These are phyloP conservation scores for Rhizomucor miehei DNA, from an alignment of 371 early-diverging fungal genomes.

Conservation along the genomic window DNA sequence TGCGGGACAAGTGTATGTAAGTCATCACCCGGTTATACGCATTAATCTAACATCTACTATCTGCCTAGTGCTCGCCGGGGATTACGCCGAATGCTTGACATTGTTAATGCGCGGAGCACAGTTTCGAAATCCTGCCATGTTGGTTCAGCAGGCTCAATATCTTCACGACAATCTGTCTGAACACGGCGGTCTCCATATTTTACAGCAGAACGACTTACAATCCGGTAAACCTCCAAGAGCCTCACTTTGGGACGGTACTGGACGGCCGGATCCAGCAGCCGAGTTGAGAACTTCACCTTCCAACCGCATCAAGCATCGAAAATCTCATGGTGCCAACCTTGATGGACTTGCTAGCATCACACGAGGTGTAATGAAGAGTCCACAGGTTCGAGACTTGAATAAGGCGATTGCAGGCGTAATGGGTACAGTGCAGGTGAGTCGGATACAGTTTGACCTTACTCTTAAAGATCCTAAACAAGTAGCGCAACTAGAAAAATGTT, in stretches of 20 bases:
- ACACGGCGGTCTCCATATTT: conserved; percentile 53
- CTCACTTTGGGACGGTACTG: conserved; percentile 27
- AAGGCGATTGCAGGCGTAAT: conserved; percentile 61
- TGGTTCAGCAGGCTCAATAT: conserved; percentile 67
- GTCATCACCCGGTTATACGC: not conserved
- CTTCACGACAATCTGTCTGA: conserved; percentile 51
- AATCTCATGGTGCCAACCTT: conserved; percentile 21
- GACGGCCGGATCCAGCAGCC: not conserved
- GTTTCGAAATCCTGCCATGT: conserved; percentile 47
- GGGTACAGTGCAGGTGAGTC: conserved; percentile 48
- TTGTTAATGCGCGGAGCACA: conserved; percentile 77
- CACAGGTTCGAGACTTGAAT: conserved; percentile 59
- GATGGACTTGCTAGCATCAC: conserved; percentile 37
- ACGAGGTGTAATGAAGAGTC: conserved; percentile 58
- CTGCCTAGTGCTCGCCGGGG: conserved; percentile 63
- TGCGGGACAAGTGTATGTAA: conserved; percentile 74
- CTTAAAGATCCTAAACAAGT: no score
- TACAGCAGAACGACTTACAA: conserved; percentile 56
- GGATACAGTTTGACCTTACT: no score
- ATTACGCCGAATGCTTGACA: conserved; percentile 75
- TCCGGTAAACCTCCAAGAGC: conserved; percentile 49
- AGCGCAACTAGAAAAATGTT: conserved; percentile 54
- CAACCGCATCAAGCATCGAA: conserved; percentile 18
- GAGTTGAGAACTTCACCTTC: conserved; percentile 1
- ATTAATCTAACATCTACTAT: not conserved